Percentiles rank a stretch among this genome's conserved stretches.
Evolutionary conservation across 1,284 basidiomycete species (phyloP).

Genomic region (Rhodotorula sp.): DNA sequence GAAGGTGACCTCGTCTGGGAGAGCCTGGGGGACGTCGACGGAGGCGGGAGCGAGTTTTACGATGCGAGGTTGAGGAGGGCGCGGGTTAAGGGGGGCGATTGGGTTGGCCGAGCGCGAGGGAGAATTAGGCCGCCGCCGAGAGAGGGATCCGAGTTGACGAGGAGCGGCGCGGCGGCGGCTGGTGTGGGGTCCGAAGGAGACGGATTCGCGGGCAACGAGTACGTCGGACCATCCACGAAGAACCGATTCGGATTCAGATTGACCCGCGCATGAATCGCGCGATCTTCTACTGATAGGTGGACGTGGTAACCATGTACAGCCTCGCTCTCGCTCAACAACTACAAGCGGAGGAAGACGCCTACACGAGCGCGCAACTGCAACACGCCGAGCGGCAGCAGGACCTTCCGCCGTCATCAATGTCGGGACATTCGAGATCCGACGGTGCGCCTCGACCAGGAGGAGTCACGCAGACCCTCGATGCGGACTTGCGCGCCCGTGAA

Average conservation of each 20-base stretch:
- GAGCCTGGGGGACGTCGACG: constrained; percentile 80
- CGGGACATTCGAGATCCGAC: neutral
- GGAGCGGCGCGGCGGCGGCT: too few relatives aligned
- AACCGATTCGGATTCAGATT: too few relatives aligned
- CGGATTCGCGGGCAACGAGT: too few relatives aligned
- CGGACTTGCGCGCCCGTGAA: neutral
- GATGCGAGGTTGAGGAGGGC: constrained; percentile 51
- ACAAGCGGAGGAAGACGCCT: constrained; percentile 68
- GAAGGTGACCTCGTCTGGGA: constrained; percentile 83
- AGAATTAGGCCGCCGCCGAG: too few relatives aligned
- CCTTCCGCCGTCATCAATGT: too few relatives aligned
- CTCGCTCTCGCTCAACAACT: constrained; percentile 65
- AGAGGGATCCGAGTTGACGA: too few relatives aligned
- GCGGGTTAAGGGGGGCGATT: constrained; percentile 20
- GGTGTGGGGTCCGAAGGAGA: too few relatives aligned
- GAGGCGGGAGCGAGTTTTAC: constrained; percentile 69
- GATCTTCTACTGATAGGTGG: neutral
- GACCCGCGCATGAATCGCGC: neutral
- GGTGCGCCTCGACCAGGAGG: neutral
- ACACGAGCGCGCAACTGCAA: neutral
- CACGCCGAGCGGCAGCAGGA: too few relatives aligned
- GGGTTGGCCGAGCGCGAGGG: neutral
- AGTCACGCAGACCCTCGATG: neutral
- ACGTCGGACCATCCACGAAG: too few relatives aligned
- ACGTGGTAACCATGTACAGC: too few relatives aligned